These are phyloP conservation scores for Xerocomellus intermedius DNA, from an alignment of 768 basidiomycete genomes.

Conservation along the genomic window DNA sequence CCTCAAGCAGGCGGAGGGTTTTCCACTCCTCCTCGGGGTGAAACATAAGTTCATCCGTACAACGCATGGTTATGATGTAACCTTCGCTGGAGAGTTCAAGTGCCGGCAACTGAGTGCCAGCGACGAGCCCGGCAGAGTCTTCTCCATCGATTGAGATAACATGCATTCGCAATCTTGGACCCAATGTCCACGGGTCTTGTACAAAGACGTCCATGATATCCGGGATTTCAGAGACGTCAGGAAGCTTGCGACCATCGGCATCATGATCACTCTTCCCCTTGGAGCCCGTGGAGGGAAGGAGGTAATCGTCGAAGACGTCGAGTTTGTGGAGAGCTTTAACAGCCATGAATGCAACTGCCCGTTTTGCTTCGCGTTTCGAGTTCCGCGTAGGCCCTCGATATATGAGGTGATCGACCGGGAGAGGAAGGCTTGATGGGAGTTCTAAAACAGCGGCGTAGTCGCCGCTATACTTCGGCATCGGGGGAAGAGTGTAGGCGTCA, in stretches of 20 bases:
- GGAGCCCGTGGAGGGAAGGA: slow-evolving; percentile 65
- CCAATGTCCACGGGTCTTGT: slow-evolving; percentile 64
- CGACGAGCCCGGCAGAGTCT: slow-evolving; percentile 60
- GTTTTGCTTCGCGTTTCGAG: slow-evolving; percentile 79
- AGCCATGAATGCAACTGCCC: slow-evolving; percentile 78
- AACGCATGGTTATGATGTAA: slow-evolving; percentile 37
- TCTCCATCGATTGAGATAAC: slow-evolving; percentile 50
- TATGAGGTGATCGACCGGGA: slow-evolving; percentile 50
- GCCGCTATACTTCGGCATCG: slow-evolving; percentile 60
- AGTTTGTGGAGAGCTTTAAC: slow-evolving; percentile 65
- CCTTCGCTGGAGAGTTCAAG: slow-evolving; percentile 43
- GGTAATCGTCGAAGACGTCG: slow-evolving; percentile 80
- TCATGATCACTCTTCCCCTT: slow-evolving; percentile 51
- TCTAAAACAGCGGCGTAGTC: slow-evolving; percentile 57
- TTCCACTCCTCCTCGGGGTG: slow-evolving; percentile 45
- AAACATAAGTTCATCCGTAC: slow-evolving; percentile 48
- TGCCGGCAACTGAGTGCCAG: slow-evolving; percentile 55
- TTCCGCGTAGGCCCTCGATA: slow-evolving; percentile 58
- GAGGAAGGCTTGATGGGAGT: slow-evolving; percentile 66
- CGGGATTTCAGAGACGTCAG: slow-evolving; percentile 47
- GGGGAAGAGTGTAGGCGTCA: slow-evolving; percentile 63
- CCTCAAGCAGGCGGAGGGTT: slow-evolving; percentile 54
- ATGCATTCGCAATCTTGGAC: slow-evolving; percentile 61
- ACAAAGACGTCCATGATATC: slow-evolving; percentile 59
- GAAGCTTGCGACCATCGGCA: slow-evolving; percentile 46